Evolutionary conservation across 306 rosid species (phyloP), one percentile per base, ranked within the genome.

Genomic region (Inga leiocalycina): DNA sequence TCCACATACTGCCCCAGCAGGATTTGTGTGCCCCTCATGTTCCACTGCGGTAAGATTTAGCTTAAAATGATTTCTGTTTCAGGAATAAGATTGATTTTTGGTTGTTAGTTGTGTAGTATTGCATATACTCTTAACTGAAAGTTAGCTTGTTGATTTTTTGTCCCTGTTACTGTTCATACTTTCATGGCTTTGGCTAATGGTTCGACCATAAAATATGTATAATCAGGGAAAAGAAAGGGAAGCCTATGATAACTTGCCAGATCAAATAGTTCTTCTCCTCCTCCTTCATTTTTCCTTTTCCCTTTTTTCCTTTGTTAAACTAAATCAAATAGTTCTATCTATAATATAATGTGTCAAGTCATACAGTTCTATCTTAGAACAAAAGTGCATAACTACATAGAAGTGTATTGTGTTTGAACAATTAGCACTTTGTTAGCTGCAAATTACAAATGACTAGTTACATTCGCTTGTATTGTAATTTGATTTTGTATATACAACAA

Each of bases 1-100:
- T 79, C 89, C 89, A 0, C 97, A 94, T 83, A 97, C 98, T 66
- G 99, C 99, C 51, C 99, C 97, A 54, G 99, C 99, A 75, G 99
- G 99, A 87, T 97, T 90, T 59, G 94, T 76, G 68, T 97, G 99
- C 85, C 99, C 97, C 34, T 84, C 86, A 49, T 97, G 99, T 87
- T 89, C 98, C 65, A 90, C 91, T 64, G 83, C 93, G 85, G 99
- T 97, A 90, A 83, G 95, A 84, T 81, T 67, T 85, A 75, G 74
- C 81, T 87, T 71, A 79, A 74, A 80, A 68, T 62, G 43, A 54
- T 80, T 74, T 82, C 71, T 44, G 39, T 17, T 82, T 88, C 22
- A 48, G 56, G 12, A 41, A 70, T 49, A 41, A 19, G 30, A 14
- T 8, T 22, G 39, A 19, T 70, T 72, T 73, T 64, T 88, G 45